These are phyloP conservation scores for Graphium sp. DNA, from an alignment of 2,329 filamentous ascomycete genomes.

Conservation along the genomic window DNA sequence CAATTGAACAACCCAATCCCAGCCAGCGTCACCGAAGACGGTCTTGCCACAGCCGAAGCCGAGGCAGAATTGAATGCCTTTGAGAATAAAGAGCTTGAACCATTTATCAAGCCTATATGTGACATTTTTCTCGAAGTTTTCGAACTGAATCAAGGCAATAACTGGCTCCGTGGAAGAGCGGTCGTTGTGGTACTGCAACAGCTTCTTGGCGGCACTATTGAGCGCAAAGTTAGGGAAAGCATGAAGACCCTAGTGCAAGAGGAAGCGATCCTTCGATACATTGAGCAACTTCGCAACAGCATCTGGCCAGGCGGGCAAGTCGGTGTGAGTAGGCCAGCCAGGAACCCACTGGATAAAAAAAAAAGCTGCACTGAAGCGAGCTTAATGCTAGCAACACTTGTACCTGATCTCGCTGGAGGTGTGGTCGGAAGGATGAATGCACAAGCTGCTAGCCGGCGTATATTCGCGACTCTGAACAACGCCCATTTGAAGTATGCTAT, in stretches of 20 bases:
- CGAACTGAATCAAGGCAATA: constrained; percentile 85
- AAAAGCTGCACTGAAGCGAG: constrained; percentile 76
- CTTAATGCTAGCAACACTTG: constrained; percentile 71
- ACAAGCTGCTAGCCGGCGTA: constrained; percentile 70
- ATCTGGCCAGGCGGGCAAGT: constrained; percentile 66
- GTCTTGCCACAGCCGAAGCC: constrained; percentile 49
- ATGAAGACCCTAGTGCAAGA: constrained; percentile 60
- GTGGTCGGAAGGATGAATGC: constrained; percentile 90
- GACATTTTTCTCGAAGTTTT: constrained; percentile 95
- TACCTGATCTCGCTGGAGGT: constrained; percentile 81
- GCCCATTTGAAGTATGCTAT: constrained; percentile 63
- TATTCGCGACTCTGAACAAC: constrained; percentile 89
- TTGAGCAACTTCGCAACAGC: constrained; percentile 53
- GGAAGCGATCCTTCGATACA: constrained; percentile 59
- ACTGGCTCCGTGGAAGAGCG: constrained; percentile 88
- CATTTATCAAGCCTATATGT: constrained; percentile 96
- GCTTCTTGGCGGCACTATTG: constrained; percentile 85
- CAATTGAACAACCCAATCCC: constrained; percentile 40
- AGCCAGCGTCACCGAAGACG: constrained; percentile 32
- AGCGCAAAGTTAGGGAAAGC: constrained; percentile 82
- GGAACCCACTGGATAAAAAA: constrained; percentile 58
- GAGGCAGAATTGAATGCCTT: constrained; percentile 90
- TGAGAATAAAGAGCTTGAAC: constrained; percentile 75
- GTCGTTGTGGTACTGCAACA: constrained; percentile 95
- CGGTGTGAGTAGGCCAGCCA: constrained; percentile 28